These are phyloP conservation scores for Zelonia costaricensis DNA, from an alignment of 208 protist species.

Conservation along the genomic window DNA sequence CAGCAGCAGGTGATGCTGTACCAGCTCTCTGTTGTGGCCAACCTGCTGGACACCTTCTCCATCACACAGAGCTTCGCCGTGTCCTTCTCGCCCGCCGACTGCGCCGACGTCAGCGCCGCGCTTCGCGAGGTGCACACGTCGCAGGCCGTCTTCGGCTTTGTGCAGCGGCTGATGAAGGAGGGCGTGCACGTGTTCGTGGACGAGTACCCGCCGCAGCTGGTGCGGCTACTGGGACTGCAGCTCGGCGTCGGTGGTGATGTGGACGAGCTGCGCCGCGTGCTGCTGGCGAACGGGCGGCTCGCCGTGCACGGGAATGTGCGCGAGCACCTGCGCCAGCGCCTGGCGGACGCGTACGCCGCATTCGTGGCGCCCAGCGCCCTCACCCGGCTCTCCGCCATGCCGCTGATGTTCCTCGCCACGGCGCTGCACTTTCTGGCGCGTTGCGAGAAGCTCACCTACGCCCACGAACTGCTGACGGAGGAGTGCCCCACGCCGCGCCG, in stretches of 20 bases:
- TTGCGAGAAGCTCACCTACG: slow-evolving; percentile 36
- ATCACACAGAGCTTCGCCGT: slow-evolving; percentile 45
- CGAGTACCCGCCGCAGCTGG: slow-evolving; percentile 34
- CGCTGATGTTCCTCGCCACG: slow-evolving; percentile 59
- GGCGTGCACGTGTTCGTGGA: slow-evolving; percentile 50
- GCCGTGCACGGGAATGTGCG: slow-evolving; percentile 46
- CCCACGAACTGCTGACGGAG: slow-evolving; percentile 53
- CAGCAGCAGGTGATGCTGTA: slow-evolving; percentile 66
- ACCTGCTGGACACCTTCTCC: slow-evolving; percentile 58
- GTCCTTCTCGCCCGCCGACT: slow-evolving; percentile 27
- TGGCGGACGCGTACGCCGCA: slow-evolving; percentile 27
- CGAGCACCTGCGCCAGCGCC: slow-evolving; percentile 38
- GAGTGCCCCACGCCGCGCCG: slow-evolving; percentile 25
- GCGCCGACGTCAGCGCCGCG: slow-evolving; percentile 29
- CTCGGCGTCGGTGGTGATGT: slow-evolving; percentile 38
- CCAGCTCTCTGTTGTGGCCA: slow-evolving; percentile 55
- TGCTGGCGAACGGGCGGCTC: slow-evolving; percentile 43
- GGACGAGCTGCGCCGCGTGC: slow-evolving; percentile 31
- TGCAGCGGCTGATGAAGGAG: slow-evolving; percentile 38
- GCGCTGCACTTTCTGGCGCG: slow-evolving; percentile 42
- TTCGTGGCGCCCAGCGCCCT: slow-evolving; percentile 22
- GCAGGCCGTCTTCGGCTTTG: slow-evolving; percentile 34
- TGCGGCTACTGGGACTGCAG: slow-evolving; percentile 51
- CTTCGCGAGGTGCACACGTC: slow-evolving; percentile 35
- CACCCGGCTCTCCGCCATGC: slow-evolving; percentile 48